phyloP scores from a whole-genome alignment of 179 eudicot species.

The Silene vulgaris region DNA sequence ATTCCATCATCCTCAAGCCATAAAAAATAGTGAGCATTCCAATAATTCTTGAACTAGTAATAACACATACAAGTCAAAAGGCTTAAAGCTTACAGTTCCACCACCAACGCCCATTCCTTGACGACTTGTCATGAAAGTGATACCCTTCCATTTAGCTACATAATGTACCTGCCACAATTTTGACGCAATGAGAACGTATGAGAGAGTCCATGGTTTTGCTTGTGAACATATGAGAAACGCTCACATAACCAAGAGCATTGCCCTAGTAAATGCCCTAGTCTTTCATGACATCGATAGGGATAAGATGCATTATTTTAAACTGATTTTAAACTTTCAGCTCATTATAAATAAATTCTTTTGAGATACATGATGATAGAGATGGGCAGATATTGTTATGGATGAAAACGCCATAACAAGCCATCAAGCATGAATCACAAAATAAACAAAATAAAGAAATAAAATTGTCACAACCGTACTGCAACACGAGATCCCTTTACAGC shows the following conservation, averaged over 20 bases:
- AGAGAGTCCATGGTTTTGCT: neutral
- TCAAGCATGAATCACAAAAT: constrained; percentile 12
- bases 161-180: constrained; percentile 62
- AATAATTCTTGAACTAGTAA: neutral
- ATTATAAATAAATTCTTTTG: neutral
- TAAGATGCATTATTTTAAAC: neutral
- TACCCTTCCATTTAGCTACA: constrained; percentile 89
- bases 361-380: neutral
- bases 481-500: constrained; percentile 98
- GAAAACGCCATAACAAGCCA: neutral
- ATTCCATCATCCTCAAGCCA: neutral
- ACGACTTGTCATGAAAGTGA: constrained; percentile 98
- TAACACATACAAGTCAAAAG: constrained; percentile 4
- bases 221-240: neutral
- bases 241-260: neutral
- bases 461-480: constrained; percentile 80
- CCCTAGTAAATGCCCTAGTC: too few species aligned
- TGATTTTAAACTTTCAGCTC: neutral
- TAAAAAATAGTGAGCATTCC: neutral
- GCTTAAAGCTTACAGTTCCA: constrained; percentile 61
- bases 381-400: neutral
- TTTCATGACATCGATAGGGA: too few species aligned
- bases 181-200: constrained; percentile 11
- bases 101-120: constrained; percentile 97
- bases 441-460: constrained; percentile 20